These are phyloP conservation scores for Basidiobolus meristosporus DNA, from an alignment of 371 early-diverging fungal species.

Conservation along the genomic window DNA sequence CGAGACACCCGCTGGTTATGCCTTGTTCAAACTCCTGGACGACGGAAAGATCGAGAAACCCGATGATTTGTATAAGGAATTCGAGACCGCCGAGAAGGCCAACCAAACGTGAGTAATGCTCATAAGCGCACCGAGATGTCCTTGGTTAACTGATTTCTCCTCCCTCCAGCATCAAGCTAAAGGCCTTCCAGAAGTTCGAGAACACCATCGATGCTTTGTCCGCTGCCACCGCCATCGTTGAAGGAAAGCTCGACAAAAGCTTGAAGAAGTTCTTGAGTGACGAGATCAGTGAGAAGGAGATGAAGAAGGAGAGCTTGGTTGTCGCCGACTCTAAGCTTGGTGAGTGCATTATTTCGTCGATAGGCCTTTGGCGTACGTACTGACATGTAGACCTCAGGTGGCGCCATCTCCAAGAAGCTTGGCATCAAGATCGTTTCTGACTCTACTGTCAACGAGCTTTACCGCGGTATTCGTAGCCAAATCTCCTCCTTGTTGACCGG, in stretches of 20 bases:
- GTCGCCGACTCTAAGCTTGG: conserved; percentile 92
- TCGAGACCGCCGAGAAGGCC: conserved; percentile 57
- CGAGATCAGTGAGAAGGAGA: conserved; percentile 57
- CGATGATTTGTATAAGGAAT: conserved; percentile 54
- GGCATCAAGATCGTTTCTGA: conserved; percentile 80
- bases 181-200: conserved; percentile 90
- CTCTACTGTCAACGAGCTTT: conserved; percentile 65
- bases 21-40: conserved; percentile 68
- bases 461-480: conserved; percentile 87
- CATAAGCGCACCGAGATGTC: too few relatives aligned
- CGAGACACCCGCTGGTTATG: conserved; percentile 80
- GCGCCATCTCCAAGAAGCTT: conserved; percentile 82
- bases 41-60: conserved; percentile 59
- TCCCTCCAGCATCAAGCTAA: conserved; percentile 67
- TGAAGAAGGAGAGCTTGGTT: conserved; percentile 76
- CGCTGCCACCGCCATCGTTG: conserved; percentile 91
- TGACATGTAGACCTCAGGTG: conserved; percentile 13
- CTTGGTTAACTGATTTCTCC: conserved; percentile 48
- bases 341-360: conserved; percentile 8
- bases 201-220: conserved; percentile 92
- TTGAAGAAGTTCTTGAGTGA: conserved; percentile 20
- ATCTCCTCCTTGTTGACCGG: conserved; percentile 76
- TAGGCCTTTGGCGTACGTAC: background rate
- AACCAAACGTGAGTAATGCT: conserved; percentile 47
- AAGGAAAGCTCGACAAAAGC: conserved; percentile 60